A percentile compares a stretch with the other conserved stretches of the same genome.
Evolutionary conservation across 2,329 filamentous ascomycete species (phyloP).

Genomic region (Trichoderma breve): DNA sequence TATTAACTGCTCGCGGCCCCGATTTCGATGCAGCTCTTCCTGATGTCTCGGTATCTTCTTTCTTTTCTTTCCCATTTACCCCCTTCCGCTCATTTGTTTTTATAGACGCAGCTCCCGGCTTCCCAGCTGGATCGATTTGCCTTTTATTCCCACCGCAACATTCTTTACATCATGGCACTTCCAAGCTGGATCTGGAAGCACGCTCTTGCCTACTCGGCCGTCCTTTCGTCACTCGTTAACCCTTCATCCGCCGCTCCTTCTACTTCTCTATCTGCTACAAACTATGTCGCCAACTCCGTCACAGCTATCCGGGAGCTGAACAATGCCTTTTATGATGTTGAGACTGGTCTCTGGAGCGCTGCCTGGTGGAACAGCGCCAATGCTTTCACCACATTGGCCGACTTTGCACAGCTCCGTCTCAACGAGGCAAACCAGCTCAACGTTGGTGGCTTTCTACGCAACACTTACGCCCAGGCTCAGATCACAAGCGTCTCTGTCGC

Average conservation of each 20-base stretch:
- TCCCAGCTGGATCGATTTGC: constrained; percentile 9
- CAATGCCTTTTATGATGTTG: constrained; percentile 55
- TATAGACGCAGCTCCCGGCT: constrained; percentile 5
- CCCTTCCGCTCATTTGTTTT: constrained; percentile 4
- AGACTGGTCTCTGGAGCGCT: constrained; percentile 61
- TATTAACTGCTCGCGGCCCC: constrained; percentile 14
- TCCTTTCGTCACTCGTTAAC: constrained; percentile 4
- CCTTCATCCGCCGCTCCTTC: constrained; percentile 7
- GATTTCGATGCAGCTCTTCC: not conserved
- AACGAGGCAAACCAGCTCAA: constrained; percentile 37
- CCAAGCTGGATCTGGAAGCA: constrained; percentile 20
- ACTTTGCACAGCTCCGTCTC: constrained; percentile 44
- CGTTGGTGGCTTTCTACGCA: constrained; percentile 41
- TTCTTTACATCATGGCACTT: constrained; percentile 17
- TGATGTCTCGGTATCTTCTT: constrained; percentile 1
- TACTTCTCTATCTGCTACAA: constrained; percentile 5
- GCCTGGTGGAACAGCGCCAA: constrained; percentile 76
- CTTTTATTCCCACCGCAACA: not conserved
- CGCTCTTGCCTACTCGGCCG: constrained; percentile 9
- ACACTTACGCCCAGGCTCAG: constrained; percentile 48
- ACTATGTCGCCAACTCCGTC: constrained; percentile 14
- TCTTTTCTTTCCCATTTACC: not conserved
- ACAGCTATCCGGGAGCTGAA: constrained; percentile 44
- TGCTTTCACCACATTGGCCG: constrained; percentile 59
- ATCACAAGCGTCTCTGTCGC: constrained; percentile 35